A percentile compares a stretch with the other conserved stretches of the same genome.
Evolutionary conservation across 306 rosid species (phyloP).

Genomic region (Gastrolobium bilobum): DNA sequence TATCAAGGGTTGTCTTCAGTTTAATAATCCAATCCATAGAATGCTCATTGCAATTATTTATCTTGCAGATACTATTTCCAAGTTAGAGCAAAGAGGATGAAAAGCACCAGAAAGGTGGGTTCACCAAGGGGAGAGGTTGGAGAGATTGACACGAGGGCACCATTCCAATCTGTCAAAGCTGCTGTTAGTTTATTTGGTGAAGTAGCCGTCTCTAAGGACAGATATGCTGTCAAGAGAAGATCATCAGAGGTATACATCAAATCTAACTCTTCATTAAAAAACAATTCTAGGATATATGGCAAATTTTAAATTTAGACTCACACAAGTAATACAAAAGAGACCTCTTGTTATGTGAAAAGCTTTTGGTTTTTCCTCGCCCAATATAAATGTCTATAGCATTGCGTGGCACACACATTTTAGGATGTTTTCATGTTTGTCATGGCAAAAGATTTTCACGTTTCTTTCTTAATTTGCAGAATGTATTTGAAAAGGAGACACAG

Average conservation of each 20-base stretch:
- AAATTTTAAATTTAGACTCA: too few relatives aligned
- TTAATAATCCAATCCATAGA: not conserved
- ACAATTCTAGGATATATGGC: not conserved
- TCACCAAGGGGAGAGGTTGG: constrained; percentile 88
- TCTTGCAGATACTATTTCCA: constrained; percentile 40
- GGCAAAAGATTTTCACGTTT: constrained; percentile 25
- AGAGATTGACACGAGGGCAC: constrained; percentile 89
- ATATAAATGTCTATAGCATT: constrained; percentile 3
- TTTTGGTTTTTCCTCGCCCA: not conserved
- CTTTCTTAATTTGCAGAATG: constrained; percentile 57
- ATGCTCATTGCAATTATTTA: constrained; percentile 41
- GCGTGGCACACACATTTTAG: not conserved
- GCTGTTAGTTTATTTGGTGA: constrained; percentile 92
- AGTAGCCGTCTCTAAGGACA: constrained; percentile 68
- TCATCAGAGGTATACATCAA: constrained; percentile 68
- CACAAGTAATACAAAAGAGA: constrained; percentile 22
- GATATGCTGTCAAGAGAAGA: constrained; percentile 60
- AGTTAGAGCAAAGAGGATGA: constrained; percentile 58
- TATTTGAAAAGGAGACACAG: constrained; percentile 78
- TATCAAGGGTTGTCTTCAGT: not conserved
- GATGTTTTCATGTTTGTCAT: constrained; percentile 30
- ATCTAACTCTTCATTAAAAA: not conserved
- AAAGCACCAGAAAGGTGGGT: constrained; percentile 32
- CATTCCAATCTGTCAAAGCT: constrained; percentile 95
- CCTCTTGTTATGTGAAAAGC: not conserved